Evolutionary conservation across 2,329 filamentous ascomycete species (phyloP).

Genomic region (Talaromyces atroroseus): DNA sequence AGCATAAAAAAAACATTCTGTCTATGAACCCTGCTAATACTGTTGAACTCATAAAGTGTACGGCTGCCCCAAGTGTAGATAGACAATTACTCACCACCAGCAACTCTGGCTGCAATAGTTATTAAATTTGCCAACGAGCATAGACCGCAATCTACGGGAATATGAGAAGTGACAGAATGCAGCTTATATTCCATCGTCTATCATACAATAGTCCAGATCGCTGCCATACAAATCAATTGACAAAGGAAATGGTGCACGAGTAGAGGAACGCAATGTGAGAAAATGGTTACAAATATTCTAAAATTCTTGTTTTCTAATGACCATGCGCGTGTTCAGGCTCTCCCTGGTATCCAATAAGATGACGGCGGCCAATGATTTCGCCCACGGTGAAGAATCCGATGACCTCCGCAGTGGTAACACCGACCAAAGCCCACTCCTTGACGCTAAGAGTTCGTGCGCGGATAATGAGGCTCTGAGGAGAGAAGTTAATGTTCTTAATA

Average conservation of each 20-base stretch:
- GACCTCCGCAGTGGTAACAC: conserved; percentile 77
- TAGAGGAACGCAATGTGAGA: conserved; percentile 22
- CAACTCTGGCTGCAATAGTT: background rate
- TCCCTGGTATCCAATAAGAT: conserved; percentile 88
- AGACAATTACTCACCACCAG: background rate
- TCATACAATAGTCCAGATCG: conserved; percentile 40
- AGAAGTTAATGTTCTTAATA: conserved; percentile 49
- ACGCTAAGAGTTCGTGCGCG: conserved; percentile 64
- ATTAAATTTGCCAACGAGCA: background rate
- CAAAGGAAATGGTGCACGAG: conserved; percentile 26
- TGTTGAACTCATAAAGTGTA: background rate
- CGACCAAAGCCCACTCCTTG: conserved; percentile 65
- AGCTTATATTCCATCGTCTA: conserved; percentile 43
- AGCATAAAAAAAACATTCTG: background rate
- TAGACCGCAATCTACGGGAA: background rate
- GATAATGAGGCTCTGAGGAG: conserved; percentile 51
- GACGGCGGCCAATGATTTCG: conserved; percentile 92
- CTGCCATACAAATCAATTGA: conserved; percentile 23
- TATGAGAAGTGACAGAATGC: conserved; percentile 30
- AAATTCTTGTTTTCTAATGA: conserved; percentile 23
- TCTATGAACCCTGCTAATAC: background rate
- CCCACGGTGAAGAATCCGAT: conserved; percentile 97
- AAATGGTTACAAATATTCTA: conserved; percentile 18
- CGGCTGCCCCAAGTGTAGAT: no score
- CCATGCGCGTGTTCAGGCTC: conserved; percentile 48